phyloP scores from a whole-genome alignment of 768 basidiomycete genomes.

The Lentinula edodes region DNA sequence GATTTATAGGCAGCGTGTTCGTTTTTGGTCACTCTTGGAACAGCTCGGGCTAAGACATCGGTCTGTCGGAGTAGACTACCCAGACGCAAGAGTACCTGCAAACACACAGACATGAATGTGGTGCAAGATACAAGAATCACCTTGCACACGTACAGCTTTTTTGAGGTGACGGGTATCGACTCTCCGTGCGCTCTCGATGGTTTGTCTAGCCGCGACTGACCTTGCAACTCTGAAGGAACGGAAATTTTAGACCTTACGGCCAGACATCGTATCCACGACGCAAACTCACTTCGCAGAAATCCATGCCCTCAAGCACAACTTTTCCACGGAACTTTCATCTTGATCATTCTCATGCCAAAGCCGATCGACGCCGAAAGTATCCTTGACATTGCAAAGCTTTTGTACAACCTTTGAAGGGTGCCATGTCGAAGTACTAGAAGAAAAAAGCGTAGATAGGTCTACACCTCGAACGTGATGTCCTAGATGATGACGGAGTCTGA shows the following conservation, averaged over 20 bases:
- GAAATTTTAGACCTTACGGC: neutral
- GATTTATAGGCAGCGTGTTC: constrained; percentile 25
- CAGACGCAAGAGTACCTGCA: constrained; percentile 27
- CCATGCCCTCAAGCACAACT: constrained; percentile 34
- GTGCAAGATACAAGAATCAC: neutral
- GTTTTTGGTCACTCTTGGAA: constrained; percentile 25
- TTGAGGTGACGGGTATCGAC: constrained; percentile 13
- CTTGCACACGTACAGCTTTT: constrained; percentile 14
- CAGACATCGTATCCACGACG: neutral
- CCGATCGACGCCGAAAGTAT: constrained; percentile 12
- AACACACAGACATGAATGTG: neutral
- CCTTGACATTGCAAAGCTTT: constrained; percentile 1
- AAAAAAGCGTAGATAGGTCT: constrained; percentile 28
- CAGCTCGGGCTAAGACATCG: constrained; percentile 25
- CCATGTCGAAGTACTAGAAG: constrained; percentile 15
- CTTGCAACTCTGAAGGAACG: constrained; percentile 18
- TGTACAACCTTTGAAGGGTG: constrained; percentile 20
- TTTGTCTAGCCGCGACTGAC: neutral
- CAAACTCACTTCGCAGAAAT: constrained; percentile 23
- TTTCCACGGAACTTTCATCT: constrained; percentile 9
- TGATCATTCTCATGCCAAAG: constrained; percentile 24
- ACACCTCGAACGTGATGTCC: constrained; percentile 25
- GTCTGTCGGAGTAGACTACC: constrained; percentile 23
- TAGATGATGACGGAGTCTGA: constrained; percentile 23
- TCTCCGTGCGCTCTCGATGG: neutral